Evolutionary conservation across 164 flowering plant genomes (phyloP).

Genomic region (Annona squamosa): DNA sequence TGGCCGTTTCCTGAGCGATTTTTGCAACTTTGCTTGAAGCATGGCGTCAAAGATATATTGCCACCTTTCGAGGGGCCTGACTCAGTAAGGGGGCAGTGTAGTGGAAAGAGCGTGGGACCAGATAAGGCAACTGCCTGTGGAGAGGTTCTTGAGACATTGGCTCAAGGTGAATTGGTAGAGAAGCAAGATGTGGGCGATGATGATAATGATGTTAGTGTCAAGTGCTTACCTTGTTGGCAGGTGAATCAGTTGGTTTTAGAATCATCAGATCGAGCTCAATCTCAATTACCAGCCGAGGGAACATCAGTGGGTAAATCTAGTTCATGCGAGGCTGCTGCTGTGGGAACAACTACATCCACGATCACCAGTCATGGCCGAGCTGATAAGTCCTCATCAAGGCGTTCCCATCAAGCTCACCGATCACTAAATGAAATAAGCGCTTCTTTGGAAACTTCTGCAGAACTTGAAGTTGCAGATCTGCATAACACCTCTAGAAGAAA

Average conservation of each 20-base stretch:
- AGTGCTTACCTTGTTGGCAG: background rate
- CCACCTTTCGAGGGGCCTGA: slow-evolving; percentile 73
- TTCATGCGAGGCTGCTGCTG: slow-evolving; percentile 2
- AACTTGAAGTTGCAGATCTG: background rate
- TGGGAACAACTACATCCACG: background rate
- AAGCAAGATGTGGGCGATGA: slow-evolving; percentile 5
- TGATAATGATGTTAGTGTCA: background rate
- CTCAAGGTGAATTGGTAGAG: background rate
- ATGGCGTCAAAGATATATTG: slow-evolving; percentile 67
- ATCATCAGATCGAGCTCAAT: background rate
- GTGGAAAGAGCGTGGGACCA: background rate
- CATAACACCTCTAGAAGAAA: background rate
- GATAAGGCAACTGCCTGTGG: background rate
- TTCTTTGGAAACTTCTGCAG: background rate
- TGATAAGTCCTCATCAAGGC: background rate
- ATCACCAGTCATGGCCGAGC: background rate
- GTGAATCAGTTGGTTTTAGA: background rate
- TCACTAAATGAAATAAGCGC: background rate
- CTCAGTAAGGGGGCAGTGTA: slow-evolving; percentile 25
- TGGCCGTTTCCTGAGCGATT: slow-evolving; percentile 78
- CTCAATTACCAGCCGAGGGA: background rate
- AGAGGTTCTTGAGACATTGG: background rate
- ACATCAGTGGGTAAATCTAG: background rate
- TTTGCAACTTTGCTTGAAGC: slow-evolving; percentile 69
- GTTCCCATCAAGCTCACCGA: background rate